Conservation (phyloP, 2,329 filamentous ascomycete genomes). For the Arachnomyces sp. region DNA sequence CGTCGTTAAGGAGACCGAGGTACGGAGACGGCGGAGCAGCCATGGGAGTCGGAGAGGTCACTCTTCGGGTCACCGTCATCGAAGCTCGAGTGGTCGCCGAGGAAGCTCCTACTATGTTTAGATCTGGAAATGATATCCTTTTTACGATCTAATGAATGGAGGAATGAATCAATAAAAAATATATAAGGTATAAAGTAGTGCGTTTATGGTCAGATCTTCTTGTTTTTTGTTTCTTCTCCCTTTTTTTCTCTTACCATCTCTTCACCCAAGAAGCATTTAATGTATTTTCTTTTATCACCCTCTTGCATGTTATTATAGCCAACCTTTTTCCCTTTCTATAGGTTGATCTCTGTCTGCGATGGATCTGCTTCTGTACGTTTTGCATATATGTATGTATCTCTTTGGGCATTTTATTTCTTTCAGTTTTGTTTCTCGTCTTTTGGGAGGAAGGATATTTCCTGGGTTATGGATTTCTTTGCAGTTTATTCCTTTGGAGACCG, state of each 20-base stretch:
- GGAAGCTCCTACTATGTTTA: slow-evolving; percentile 25
- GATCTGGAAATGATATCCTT: background rate
- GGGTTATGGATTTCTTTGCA: no score
- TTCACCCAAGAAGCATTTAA: background rate
- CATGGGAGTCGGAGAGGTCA: slow-evolving; percentile 22
- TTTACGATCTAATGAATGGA: no score
- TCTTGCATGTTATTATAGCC: no score
- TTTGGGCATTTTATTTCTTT: slow-evolving; percentile 12
- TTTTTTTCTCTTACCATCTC: background rate
- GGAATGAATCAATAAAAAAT: background rate
- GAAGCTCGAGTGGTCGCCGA: slow-evolving; percentile 19
- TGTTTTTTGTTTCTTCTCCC: no score
- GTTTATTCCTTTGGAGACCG: no score
- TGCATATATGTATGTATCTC: slow-evolving; percentile 1
- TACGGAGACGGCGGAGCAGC: slow-evolving; percentile 19
- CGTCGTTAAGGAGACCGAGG: slow-evolving; percentile 34
- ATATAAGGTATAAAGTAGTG: no score
- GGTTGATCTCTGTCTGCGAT: no score
- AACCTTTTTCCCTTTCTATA: no score
- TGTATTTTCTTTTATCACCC: no score
- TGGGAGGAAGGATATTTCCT: no score
- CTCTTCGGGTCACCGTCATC: slow-evolving; percentile 10
- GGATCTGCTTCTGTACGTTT: slow-evolving; percentile 23
- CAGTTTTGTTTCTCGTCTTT: background rate
- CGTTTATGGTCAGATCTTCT: no score